A percentile compares a stretch with the other conserved stretches of the same genome.
Conservation (phyloP, 1,284 basidiomycete genomes). For the Ceratobasidium sp. region DNA sequence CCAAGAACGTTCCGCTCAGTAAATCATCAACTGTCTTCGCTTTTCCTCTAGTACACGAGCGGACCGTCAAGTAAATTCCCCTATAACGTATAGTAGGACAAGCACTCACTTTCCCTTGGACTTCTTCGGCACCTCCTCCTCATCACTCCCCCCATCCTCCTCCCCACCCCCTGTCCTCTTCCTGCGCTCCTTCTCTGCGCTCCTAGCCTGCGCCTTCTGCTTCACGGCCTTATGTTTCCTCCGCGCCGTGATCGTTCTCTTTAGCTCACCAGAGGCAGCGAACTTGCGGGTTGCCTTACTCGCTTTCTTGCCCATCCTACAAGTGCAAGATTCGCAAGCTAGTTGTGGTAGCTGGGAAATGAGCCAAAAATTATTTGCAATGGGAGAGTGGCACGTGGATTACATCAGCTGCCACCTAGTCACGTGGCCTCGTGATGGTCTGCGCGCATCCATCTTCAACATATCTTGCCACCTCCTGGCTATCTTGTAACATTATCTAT, state of each 20-base stretch:
- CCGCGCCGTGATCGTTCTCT: constrained; percentile 84
- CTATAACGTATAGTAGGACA: not conserved
- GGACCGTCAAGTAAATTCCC: not conserved
- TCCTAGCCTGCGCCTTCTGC: constrained; percentile 73
- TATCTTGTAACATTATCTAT: not conserved
- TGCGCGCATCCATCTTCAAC: constrained; percentile 13
- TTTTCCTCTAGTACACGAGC: constrained; percentile 61
- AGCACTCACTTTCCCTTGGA: constrained; percentile 54
- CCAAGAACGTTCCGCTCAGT: constrained; percentile 82
- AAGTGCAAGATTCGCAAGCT: not conserved
- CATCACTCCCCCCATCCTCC: constrained; percentile 58
- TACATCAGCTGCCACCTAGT: constrained; percentile 4
- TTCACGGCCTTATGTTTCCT: constrained; percentile 81
- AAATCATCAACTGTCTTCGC: constrained; percentile 86
- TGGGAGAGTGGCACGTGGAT: constrained; percentile 6
- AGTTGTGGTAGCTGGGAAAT: not conserved
- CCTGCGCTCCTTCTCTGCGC: constrained; percentile 55
- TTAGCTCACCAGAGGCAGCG: constrained; percentile 87
- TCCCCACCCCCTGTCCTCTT: constrained; percentile 60
- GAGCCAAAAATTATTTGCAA: constrained; percentile 45
- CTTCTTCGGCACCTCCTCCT: constrained; percentile 55
- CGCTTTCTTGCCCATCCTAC: constrained; percentile 71
- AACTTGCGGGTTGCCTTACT: constrained; percentile 89
- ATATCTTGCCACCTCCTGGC: not conserved
- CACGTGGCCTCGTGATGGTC: not conserved